Conservation (phyloP, 1,139 yeast genomes). For the Oligophagozyma castellii region DNA sequence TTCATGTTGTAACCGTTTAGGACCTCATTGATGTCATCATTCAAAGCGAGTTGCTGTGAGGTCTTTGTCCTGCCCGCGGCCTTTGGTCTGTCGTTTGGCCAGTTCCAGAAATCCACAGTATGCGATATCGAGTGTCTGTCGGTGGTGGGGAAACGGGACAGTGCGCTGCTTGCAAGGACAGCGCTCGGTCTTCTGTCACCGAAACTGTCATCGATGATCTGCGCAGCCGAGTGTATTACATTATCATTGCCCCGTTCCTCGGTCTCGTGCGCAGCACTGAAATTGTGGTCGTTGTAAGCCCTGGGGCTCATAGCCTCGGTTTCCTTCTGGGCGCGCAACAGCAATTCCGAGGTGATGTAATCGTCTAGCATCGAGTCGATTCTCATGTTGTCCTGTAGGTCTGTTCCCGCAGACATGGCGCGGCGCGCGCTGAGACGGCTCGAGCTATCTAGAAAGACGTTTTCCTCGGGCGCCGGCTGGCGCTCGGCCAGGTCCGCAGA, state of each 20-base stretch:
- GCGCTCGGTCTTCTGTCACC: constrained; percentile 15
- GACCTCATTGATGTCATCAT: constrained; percentile 15
- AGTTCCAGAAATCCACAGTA: constrained; percentile 19
- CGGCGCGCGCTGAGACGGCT: no score
- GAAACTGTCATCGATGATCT: constrained; percentile 3
- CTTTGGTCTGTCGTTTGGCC: constrained; percentile 8
- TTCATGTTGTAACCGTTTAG: constrained; percentile 19
- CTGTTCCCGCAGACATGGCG: not conserved
- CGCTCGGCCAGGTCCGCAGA: no score
- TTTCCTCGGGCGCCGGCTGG: no score
- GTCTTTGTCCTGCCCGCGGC: no score
- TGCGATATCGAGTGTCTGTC: constrained; percentile 21
- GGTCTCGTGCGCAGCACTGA: constrained; percentile 1
- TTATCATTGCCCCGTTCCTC: not conserved
- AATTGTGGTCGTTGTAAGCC: not conserved
- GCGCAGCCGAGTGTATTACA: constrained; percentile 2
- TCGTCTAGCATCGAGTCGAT: constrained; percentile 11
- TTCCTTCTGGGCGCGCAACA: constrained; percentile 2
- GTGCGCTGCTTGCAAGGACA: constrained; percentile 7
- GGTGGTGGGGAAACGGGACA: constrained; percentile 7
- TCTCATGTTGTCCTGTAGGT: constrained; percentile 3
- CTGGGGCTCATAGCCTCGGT: not conserved
- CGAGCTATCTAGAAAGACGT: no score
- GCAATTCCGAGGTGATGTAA: constrained; percentile 9
- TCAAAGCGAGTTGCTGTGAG: no score